Base-by-base conservation (phyloP, 345 rosid genomes). In the Hypericum perforatum region DNA sequence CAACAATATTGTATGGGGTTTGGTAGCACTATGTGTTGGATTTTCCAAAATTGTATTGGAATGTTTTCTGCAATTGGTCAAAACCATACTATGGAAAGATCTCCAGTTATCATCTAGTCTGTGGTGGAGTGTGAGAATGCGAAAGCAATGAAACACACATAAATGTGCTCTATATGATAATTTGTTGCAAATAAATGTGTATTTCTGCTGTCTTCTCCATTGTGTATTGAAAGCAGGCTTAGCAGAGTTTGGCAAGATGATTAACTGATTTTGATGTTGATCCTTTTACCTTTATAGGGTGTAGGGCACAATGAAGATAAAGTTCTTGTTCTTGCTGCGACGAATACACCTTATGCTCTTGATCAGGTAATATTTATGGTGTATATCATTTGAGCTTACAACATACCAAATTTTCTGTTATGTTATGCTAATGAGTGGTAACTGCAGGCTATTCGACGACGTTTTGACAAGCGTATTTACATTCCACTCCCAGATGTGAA, bases 281-380 rank as follows among this genome's bases (percentile, higher is more conserved):
- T 46, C 45, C 49, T 58, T 45, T 52, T 49, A 37, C 36, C 59
- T 10, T 60, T 50, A 43, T 65, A 89, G 97, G 97, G 97, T 61
- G 95, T 89, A 54, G 95, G 95, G 45, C 72, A 84, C 74, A 79
- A 72, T 59, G 97, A 89, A 64, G 78, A 80, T 67, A 89, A 89
- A 74, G 97, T 89, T 67, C 97, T 89, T 58, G 81, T 89, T 65
- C 97, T 86, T 71, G 94, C 95, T 47, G 97, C 97, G 39, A 86
- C 95, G 53, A 86, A 86, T 67, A 86, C 95, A 16, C 97, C 97
- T 6, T 86, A 90, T 73, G 86, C 97, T 45, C 74, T 90, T 48
- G 95, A 86, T 82, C 97, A 86, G 85, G 95, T 12, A n/a, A 41
- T 53, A 13, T 16, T 22, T 11, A 9, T 68, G 36, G 53, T 61